Base-by-base conservation (phyloP, 2,329 filamentous ascomycete species). In the Ascochyta clinopodiicola region DNA sequence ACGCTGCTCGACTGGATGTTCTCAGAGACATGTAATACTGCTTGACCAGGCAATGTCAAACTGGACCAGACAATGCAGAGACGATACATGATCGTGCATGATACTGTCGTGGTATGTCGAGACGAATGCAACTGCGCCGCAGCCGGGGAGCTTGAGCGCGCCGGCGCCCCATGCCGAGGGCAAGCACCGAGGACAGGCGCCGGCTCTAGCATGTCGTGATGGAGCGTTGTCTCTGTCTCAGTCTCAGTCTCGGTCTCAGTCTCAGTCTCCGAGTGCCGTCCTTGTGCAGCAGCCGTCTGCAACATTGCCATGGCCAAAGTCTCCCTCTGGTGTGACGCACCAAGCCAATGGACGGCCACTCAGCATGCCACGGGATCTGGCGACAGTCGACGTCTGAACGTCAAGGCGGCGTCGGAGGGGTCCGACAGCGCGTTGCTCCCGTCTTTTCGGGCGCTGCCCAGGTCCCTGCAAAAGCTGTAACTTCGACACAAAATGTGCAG, bases 401-500 rank as follows among this genome's bases (percentile, higher is more conserved):
- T 17, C 17, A 17, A 17, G 17, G 17, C 53, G 58, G 52, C 51
- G 45, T 45, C 62, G 60, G 62, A 50, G 27, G 48, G 22, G 47
- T 53, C 60, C 58, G 60, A 59, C 50, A 29, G 52, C 44, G 45
- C 51, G 37, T 59, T 57, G 35, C 49, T 51, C 39, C 44, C 48
- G 46, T 56, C 27, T 51, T 44, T 46, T 59, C 29, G 10, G 29
- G 4, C 10, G 37, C 7, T 19, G 32, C 52, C 36, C 36, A 36
- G 22, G 47, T 56, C 44, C 55, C 50, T 56, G 57, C 51, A 52
- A 38, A 61, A 51, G 58, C 59, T 52, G 53, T 54, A 51, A 48
- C 61, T 46, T 49, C 43, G 45, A 57, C 36, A 43, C 55, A 44
- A 43, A 51, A 56, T 56, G 64, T 56, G 52, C 47, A 48, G 51